Conservation (phyloP, 73 alveolate genomes). For the Uronychia binucleata region DNA sequence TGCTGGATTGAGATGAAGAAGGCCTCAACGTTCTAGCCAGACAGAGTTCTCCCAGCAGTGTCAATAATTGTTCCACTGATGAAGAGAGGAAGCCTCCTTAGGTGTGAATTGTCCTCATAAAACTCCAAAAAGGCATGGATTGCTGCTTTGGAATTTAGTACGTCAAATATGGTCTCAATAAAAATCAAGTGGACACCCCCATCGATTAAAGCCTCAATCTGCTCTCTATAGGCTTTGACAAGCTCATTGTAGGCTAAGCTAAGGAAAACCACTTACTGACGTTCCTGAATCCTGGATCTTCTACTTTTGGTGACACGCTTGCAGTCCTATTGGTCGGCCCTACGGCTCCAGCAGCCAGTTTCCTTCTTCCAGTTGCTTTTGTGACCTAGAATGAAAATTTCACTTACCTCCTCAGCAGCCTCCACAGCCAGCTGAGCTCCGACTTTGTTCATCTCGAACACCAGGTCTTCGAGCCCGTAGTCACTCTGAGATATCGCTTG, state of each 20-base stretch:
- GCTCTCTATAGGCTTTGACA: conserved; percentile 53
- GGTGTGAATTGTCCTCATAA: conserved; percentile 64
- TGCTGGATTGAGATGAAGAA: conserved; percentile 75
- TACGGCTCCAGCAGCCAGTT: conserved; percentile 89
- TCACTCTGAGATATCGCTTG: conserved; percentile 67
- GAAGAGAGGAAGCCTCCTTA: conserved; percentile 71
- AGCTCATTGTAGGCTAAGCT: background rate
- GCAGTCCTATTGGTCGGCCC: conserved; percentile 89
- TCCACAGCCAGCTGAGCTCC: conserved; percentile 69
- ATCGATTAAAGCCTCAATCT: conserved; percentile 73
- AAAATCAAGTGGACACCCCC: conserved; percentile 85
- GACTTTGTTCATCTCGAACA: conserved; percentile 62
- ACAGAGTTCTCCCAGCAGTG: conserved; percentile 85
- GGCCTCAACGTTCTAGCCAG: conserved; percentile 90
- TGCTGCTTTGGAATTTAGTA: conserved; percentile 86
- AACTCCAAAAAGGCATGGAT: conserved; percentile 74
- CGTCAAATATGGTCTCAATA: conserved; percentile 86
- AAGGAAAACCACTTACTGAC: conserved; percentile 43
- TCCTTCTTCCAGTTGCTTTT: conserved; percentile 59
- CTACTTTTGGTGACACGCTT: conserved; percentile 79
- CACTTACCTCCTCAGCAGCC: conserved; percentile 68
- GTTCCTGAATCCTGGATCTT: conserved; percentile 77
- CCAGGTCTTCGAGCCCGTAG: conserved; percentile 68
- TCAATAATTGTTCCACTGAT: conserved; percentile 84
- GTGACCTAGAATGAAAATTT: background rate